Base-by-base conservation (phyloP, 495 filamentous ascomycete genomes). In the Neurospora sublineolata region DNA sequence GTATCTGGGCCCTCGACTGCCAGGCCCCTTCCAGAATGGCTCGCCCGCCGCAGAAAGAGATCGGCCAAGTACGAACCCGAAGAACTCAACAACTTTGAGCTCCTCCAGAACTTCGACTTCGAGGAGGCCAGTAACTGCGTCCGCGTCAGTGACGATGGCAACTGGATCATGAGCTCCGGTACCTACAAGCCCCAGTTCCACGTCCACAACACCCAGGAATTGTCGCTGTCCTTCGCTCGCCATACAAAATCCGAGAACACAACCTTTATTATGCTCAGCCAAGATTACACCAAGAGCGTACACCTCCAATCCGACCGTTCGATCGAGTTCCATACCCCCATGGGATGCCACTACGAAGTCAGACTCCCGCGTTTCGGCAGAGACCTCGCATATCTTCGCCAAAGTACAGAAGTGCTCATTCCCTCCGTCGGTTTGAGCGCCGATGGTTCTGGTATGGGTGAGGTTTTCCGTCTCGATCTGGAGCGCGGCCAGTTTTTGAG, bases 161-260 rank as follows among this genome's bases (percentile, higher is more conserved):
- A 98, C 77, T 99, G 95, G 92, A 93, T 97, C 11, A 96, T 98
- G 92, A 97, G 93, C 75, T 96, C 94, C 74, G 95, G 94, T 87
- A 88, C 82, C 79, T 86, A 99, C 83, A 98, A 99, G 76, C 96
- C 95, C 8, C 95, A 98, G 80, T 97, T 97, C 73, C 95, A 97
- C 79, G 92, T 92, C 7, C 97, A 99, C 78, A 91, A 97, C 76
- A 87, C 97, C 18, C 93, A 94, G 42, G 94, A 97, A 73, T 85
- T 98, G 7, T 94, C 96, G 3, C 86, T 99, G 1, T 97, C 93
- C 9, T 99, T 90, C 81, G 88, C 94, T 14, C 91, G 95, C 20
- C 96, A 99, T 80, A 98, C 96, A 0, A 90, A 91, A 27, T 89
- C 93, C 5, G 87, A 97, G n/a, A 99, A 98, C 77, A 91, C 93